Conservation (phyloP, 208 protist species). For the Trypanosoma avium region DNA sequence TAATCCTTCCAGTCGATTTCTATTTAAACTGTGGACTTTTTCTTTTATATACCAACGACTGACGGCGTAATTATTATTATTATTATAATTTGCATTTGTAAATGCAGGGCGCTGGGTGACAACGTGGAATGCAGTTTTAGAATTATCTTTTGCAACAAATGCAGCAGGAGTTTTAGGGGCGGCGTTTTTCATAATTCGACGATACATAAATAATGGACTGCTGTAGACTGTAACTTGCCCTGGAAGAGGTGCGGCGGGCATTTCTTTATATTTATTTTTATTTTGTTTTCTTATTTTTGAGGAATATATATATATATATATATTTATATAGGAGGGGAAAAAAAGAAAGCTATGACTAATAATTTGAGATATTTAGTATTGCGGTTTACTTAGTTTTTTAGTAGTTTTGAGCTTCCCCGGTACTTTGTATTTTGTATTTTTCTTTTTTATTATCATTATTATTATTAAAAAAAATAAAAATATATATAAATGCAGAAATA, state of each 20-base stretch:
- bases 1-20: slow-evolving; percentile 80
- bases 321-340: not conserved
- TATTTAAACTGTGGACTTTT: slow-evolving; percentile 83
- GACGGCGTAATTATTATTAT: slow-evolving; percentile 55
- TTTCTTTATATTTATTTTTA: slow-evolving; percentile 16
- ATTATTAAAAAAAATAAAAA: too few species aligned
- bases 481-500: too few species aligned
- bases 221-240: slow-evolving; percentile 54
- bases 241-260: slow-evolving; percentile 73
- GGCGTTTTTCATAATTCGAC: slow-evolving; percentile 69
- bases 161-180: slow-evolving; percentile 52
- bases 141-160: slow-evolving; percentile 89
- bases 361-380: too few species aligned
- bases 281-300: not conserved
- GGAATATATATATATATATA: slow-evolving; percentile 2
- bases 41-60: slow-evolving; percentile 90
- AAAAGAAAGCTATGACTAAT: too few species aligned
- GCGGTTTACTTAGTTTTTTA: too few species aligned
- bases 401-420: too few species aligned
- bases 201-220: slow-evolving; percentile 83
- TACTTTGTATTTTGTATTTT: too few species aligned
- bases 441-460: too few species aligned
- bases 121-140: slow-evolving; percentile 82
- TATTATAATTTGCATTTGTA: too few species aligned
- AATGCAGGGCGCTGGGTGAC: slow-evolving; percentile 42